These are phyloP conservation scores for Croton laevigatus DNA, from an alignment of 441 rosid species.

Conservation along the genomic window DNA sequence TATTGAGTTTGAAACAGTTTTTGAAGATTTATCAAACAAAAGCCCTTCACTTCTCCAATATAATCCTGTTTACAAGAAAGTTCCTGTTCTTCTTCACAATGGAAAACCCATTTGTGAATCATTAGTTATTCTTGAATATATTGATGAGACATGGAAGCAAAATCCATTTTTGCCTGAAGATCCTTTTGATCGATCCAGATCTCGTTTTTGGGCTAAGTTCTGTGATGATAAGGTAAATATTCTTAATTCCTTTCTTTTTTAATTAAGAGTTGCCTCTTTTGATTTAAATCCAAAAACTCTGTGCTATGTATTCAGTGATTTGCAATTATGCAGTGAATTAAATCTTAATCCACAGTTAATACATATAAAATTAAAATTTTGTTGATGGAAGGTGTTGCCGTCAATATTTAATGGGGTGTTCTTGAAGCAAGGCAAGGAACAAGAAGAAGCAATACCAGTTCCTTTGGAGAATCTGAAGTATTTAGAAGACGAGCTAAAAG, in stretches of 20 bases:
- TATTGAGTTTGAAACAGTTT: constrained; percentile 14
- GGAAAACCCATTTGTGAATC: constrained; percentile 18
- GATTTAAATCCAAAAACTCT: no score
- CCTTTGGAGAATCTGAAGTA: constrained; percentile 16
- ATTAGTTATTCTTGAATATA: constrained; percentile 17
- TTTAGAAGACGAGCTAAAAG: constrained; percentile 30
- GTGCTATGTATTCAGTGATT: no score
- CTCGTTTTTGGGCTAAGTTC: constrained; percentile 25
- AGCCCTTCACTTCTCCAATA: constrained; percentile 6
- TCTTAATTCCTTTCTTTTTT: background rate
- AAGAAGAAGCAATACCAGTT: constrained; percentile 22
- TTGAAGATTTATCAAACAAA: constrained; percentile 21
- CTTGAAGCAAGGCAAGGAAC: constrained; percentile 21
- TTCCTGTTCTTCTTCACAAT: constrained; percentile 19
- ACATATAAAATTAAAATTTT: no score
- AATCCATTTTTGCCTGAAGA: constrained; percentile 21
- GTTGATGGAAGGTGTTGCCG: background rate
- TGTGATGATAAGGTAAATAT: constrained; percentile 23
- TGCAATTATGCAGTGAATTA: no score
- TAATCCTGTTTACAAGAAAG: constrained; percentile 17
- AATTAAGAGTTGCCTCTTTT: no score
- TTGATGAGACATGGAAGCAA: constrained; percentile 22
- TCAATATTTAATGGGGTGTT: background rate
- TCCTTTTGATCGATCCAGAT: constrained; percentile 16
- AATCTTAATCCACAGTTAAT: no score